Base-by-base conservation (phyloP, 176 grass and related monocot species). In the Musa itinerans region DNA sequence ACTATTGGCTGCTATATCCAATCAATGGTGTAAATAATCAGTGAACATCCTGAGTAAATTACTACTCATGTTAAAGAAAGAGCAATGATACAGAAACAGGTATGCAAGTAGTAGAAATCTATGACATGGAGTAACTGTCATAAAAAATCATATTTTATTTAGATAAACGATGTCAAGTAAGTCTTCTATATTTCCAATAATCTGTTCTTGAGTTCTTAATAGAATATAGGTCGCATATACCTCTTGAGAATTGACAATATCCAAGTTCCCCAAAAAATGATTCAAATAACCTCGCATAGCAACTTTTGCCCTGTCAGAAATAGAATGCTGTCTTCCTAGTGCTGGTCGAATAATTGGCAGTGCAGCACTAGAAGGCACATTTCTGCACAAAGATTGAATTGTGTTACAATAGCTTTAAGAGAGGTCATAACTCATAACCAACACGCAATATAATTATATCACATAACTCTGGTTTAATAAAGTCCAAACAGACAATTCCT, bases 211-310 rank as follows among this genome's bases (percentile, higher is more conserved):
- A 26, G 29, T 19, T 69, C 15, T 69, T 49, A 70, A 20, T 16
- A 50, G 51, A 14, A 70, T 70, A 8, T 70, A 70, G 74, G 48
- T 66, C 83, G 71, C 59, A 61, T 24, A 43, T 98, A 98, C 95
- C 90, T 98, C 95, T 62, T 62, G 78, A 83, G 95, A 98, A 58
- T 98, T 98, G 15, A 98, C 90, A 68, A 98, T 98, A 87, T 93
- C 88, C 82, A 98, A 85, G 85, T 98, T 93, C 50, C 88, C 95
- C 52, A 93, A 85, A 74, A 98, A 98, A 86, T 93, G 90, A 78
- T 93, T 93, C 66, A 98, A 81, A 88, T 98, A 98, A 78, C 87
- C 94, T 85, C 91, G 90, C 94, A 98, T 93, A 76, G 94, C 94
- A 55, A 91, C 79, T 85, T 91, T 91, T 78, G 84, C 90, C 83